Evolutionary conservation across 2,329 filamentous ascomycete genomes (phyloP), one percentile per base, ranked within the genome.

Genomic region (Pyrenochaeta sp.): DNA sequence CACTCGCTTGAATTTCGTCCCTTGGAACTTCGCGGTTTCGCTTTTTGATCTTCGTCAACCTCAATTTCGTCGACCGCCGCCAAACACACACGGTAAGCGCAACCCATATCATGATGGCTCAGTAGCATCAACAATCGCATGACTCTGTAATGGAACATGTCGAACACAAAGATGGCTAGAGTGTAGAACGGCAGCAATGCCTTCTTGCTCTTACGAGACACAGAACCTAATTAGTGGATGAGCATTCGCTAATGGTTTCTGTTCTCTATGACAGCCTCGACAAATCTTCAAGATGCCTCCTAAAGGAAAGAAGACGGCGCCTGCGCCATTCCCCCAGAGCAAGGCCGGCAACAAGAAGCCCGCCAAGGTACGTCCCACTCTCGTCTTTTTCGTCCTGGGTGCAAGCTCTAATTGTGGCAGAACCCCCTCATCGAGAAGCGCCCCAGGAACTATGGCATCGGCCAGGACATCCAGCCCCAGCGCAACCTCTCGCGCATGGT

Each of bases 231-330:
- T 88, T 89, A 86, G 85, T 90, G 90, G 87, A 89, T 87, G 88
- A 85, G 87, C 73, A 83, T 86, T 83, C 81, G 90, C 93, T 97
- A 91, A 96, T 92, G 85, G 92, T 90, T 92, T 96, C 91, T 95
- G 93, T 96, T 92, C 94, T 98, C 94, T 95, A 98, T 98, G 93
- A 98, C 86, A 98, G 95, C 92, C 95, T 91, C 91, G 65, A 73
- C 91, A 66, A 46, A 61, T 54, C 44, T 47, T 45, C 62, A 74
- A 69, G 62, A 77, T 77, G 76, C 68, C 76, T 69, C 77, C 94
- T 81, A 99, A 98, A 87, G 93, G 93, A 87, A 98, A 97, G 91
- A 98, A 97, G 88, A 90, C 92, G 84, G 95, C 95, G 78, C 86
- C 95, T 81, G 93, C 95, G 85, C 95, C 95, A 58, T 74, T 74